These are phyloP conservation scores for Hyparrhenia diplandra DNA, from an alignment of 176 grass and related monocot species.

Conservation along the genomic window DNA sequence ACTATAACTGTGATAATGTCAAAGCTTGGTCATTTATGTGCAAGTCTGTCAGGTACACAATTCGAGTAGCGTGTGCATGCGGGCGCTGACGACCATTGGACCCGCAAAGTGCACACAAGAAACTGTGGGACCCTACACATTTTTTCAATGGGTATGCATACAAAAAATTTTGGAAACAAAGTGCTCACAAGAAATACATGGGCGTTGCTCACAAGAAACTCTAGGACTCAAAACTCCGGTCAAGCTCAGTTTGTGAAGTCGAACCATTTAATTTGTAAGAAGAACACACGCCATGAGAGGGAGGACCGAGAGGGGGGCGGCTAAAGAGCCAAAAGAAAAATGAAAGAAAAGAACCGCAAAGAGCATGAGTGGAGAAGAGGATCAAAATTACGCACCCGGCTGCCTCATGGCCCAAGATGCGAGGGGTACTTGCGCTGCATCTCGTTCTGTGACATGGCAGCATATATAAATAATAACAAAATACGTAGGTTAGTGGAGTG, in stretches of 20 bases:
- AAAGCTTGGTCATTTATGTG: neutral
- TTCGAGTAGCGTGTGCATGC: neutral
- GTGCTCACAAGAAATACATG: too few species aligned
- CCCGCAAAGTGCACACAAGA: too few species aligned
- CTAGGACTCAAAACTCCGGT: too few species aligned
- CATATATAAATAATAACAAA: neutral
- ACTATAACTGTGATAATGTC: neutral
- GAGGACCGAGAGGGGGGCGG: too few species aligned
- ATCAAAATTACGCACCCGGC: slow-evolving; percentile 45
- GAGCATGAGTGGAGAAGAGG: neutral
- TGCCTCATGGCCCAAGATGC: slow-evolving; percentile 88
- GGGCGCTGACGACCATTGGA: neutral
- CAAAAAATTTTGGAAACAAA: too few species aligned
- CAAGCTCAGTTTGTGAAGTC: too few species aligned
- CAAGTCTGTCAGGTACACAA: neutral
- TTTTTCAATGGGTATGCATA: too few species aligned
- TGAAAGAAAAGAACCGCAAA: neutral
- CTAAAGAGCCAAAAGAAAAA: too few species aligned
- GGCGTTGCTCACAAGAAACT: too few species aligned
- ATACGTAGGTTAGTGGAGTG: neutral
- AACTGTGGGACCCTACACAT: too few species aligned
- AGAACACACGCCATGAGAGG: too few species aligned
- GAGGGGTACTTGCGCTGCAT: slow-evolving; percentile 64
- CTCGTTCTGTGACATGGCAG: slow-evolving; percentile 38
- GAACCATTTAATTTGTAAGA: too few species aligned